phyloP scores from a whole-genome alignment of 176 grass and related monocot species.

The Oryza coarctata region DNA sequence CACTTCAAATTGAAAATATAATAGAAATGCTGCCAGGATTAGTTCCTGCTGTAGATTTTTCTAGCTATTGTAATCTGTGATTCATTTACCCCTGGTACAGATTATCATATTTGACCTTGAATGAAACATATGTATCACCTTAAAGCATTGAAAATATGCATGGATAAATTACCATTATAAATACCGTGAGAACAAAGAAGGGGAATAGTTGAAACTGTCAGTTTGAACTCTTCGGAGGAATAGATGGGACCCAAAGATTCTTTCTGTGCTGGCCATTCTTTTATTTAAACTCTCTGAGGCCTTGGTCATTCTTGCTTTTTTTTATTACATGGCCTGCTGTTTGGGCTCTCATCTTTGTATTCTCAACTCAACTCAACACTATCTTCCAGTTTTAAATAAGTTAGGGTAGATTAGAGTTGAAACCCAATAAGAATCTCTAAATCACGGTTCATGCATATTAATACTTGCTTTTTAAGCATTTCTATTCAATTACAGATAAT shows the following conservation, averaged over 20 bases:
- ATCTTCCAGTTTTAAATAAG: too few species aligned
- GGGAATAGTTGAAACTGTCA: conserved; percentile 14
- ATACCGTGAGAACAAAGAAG: neutral
- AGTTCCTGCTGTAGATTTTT: neutral
- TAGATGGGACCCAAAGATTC: conserved; percentile 34
- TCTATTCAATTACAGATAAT: too few species aligned
- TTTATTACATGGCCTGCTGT: conserved; percentile 27
- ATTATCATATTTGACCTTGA: neutral
- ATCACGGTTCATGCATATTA: too few species aligned
- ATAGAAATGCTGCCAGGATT: neutral
- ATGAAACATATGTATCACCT: neutral
- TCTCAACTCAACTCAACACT: too few species aligned
- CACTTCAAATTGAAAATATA: neutral
- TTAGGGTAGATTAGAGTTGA: too few species aligned
- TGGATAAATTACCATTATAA: neutral
- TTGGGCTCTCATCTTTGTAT: conserved; percentile 5
- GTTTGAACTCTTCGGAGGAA: conserved; percentile 8
- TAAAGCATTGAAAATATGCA: neutral
- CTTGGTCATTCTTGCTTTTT: conserved; percentile 9
- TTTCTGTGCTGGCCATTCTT: conserved; percentile 39
- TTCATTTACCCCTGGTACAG: neutral
- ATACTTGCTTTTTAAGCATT: too few species aligned
- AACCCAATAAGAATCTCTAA: too few species aligned
- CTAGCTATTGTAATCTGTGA: neutral
- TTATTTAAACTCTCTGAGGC: conserved; percentile 12